Conservation (phyloP, 208 protist genomes). For the Naegleria lovaniensis region DNA sequence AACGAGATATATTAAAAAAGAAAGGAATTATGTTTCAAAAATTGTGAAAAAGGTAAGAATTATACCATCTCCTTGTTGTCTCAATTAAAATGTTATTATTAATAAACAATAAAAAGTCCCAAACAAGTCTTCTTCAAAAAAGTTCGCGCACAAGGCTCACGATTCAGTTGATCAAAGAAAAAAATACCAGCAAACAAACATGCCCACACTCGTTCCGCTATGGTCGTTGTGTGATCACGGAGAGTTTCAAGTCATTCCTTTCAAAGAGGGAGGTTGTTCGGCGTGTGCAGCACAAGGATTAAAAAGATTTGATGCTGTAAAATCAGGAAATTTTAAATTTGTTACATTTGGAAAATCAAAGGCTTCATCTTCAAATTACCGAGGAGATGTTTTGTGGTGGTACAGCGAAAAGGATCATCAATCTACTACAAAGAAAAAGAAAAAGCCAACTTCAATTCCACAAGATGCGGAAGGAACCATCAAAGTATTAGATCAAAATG, state of each 20-base stretch:
- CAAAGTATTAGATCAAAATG: background rate
- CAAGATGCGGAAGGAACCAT: background rate
- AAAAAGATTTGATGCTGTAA: background rate
- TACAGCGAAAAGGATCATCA: background rate
- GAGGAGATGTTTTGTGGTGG: background rate
- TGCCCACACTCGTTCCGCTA: background rate
- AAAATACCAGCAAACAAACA: background rate
- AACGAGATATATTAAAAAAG: too few relatives aligned
- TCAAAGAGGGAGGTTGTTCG: background rate
- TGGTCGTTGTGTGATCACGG: background rate
- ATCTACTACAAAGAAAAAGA: background rate
- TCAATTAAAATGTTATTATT: too few relatives aligned
- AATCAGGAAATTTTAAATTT: background rate
- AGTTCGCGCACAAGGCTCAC: too few relatives aligned
- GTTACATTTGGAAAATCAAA: background rate
- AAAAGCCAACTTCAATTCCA: too few relatives aligned
- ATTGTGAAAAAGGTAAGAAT: too few relatives aligned
- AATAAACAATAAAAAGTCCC: too few relatives aligned
- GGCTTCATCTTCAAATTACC: background rate
- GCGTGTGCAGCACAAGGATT: background rate
- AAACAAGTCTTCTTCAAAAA: too few relatives aligned
- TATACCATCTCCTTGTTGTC: too few relatives aligned
- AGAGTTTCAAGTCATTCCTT: background rate
- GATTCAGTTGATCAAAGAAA: background rate
- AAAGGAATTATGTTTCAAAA: too few relatives aligned